Percentiles rank a stretch among this genome's conserved stretches.
phyloP scores from a whole-genome alignment of 805 yeast genomes.

The Lipomyces yamadae region DNA sequence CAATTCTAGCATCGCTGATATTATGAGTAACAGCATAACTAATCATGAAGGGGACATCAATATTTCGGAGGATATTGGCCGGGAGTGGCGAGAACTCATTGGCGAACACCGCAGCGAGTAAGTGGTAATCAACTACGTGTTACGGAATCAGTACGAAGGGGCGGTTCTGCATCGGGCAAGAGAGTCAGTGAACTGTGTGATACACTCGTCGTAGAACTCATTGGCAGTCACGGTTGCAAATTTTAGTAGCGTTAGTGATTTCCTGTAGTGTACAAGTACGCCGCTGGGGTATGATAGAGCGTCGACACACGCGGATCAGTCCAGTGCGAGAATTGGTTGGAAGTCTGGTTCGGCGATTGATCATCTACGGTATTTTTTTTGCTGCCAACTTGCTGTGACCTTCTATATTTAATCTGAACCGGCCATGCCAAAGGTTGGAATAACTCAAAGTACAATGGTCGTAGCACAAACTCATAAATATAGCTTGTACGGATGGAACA shows the following conservation, averaged over 20 bases:
- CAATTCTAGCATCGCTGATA: neutral
- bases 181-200: too few species aligned
- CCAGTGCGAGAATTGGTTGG: too few species aligned
- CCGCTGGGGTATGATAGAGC: too few species aligned
- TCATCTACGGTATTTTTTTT: too few species aligned
- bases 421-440: neutral
- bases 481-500: neutral
- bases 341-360: too few species aligned
- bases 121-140: neutral
- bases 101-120: neutral
- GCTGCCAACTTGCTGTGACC: neutral
- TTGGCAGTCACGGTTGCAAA: too few species aligned
- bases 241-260: too few species aligned
- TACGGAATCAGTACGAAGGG: neutral
- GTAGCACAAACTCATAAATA: neutral
- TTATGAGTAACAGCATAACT: neutral
- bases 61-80: neutral
- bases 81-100: conserved; percentile 6
- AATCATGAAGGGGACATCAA: neutral
- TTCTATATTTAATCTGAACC: neutral
- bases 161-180: neutral
- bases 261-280: too few species aligned
- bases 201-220: too few species aligned
- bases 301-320: too few species aligned
- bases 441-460: neutral